Conservation (phyloP, 1,139 yeast species). For the Arxiozyma heterogenica region DNA sequence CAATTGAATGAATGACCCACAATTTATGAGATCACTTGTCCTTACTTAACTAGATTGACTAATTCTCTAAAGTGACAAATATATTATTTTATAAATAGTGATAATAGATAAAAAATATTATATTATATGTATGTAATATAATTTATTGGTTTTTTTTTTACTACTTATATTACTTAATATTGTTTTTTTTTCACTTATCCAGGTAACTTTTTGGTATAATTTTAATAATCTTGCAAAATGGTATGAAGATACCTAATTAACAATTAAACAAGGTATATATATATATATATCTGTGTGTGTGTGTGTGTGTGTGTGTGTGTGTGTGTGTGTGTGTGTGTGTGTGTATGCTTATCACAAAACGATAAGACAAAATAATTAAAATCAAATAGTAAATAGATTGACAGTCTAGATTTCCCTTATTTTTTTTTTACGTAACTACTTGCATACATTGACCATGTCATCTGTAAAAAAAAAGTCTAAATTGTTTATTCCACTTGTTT, state of each 20-base stretch:
- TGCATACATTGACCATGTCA: background rate
- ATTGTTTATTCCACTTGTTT: background rate
- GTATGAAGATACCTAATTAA: no score
- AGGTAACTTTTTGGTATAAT: no score
- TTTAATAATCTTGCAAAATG: no score
- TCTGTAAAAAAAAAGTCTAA: background rate
- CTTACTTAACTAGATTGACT: background rate
- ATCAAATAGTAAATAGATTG: no score
- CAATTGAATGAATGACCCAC: background rate
- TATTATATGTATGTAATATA: background rate
- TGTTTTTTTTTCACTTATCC: background rate
- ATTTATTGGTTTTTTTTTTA: background rate
- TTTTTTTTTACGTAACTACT: no score
- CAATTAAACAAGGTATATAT: no score
- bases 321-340: background rate
- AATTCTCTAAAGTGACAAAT: background rate
- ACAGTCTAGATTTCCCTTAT: background rate
- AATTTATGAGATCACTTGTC: background rate
- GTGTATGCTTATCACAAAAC: background rate
- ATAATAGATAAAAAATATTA: background rate
- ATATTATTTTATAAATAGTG: background rate
- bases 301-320: background rate
- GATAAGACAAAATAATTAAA: no score
- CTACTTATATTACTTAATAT: no score
- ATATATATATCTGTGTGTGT: background rate